A percentile compares a stretch with the other conserved stretches of the same genome.
Evolutionary conservation across 805 yeast species (phyloP).

Genomic region (Geotrichum ghanense): DNA sequence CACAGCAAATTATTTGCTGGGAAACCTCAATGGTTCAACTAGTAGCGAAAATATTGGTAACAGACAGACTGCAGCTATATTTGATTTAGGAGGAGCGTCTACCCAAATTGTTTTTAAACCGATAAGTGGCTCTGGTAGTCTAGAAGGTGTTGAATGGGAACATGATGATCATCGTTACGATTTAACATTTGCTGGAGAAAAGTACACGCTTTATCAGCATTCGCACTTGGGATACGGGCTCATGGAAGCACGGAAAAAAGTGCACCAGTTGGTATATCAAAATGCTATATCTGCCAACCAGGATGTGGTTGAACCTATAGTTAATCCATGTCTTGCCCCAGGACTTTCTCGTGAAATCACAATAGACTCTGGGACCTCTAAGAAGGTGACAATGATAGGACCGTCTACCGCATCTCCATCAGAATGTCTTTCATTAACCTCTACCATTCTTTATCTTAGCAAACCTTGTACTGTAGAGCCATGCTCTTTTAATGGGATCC

Average conservation of each 20-base stretch:
- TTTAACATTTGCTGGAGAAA: conserved; percentile 65
- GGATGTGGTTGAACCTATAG: conserved; percentile 16
- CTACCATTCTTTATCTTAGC: conserved; percentile 69
- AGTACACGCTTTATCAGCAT: conserved; percentile 75
- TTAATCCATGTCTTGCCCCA: conserved; percentile 9
- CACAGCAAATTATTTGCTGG: conserved; percentile 82
- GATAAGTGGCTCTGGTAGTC: conserved; percentile 35
- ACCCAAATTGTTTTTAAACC: conserved; percentile 99
- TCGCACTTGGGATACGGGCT: conserved; percentile 93
- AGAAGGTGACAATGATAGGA: conserved; percentile 50
- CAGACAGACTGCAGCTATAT: conserved; percentile 84
- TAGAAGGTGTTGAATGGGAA: conserved; percentile 31
- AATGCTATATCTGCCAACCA: conserved; percentile 23
- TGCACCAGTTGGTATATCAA: conserved; percentile 52
- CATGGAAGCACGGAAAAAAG: conserved; percentile 83
- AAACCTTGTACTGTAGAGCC: conserved; percentile 60
- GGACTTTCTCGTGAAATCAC: conserved; percentile 45
- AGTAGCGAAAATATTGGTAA: too few relatives aligned
- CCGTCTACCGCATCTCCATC: conserved; percentile 49
- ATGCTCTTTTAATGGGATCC: conserved; percentile 92
- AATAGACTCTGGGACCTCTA: conserved; percentile 45
- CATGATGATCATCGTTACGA: conserved; percentile 82
- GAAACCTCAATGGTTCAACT: conserved; percentile 70
- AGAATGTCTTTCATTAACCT: conserved; percentile 77
- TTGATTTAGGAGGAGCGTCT: conserved; percentile 96